phyloP scores from a whole-genome alignment of 257 asterid genomes.

The Mitragyna speciosa region DNA sequence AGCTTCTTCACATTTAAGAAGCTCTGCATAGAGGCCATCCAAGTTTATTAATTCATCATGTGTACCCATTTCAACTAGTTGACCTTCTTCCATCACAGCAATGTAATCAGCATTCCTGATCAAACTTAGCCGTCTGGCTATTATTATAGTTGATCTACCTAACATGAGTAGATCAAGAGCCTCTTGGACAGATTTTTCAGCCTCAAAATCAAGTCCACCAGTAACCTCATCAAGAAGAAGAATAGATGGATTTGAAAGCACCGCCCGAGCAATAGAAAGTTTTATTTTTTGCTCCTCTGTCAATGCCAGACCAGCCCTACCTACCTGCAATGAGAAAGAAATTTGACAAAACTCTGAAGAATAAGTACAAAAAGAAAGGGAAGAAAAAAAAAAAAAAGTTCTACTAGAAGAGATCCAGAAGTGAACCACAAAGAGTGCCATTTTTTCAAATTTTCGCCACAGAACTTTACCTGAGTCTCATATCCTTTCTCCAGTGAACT shows the following conservation, averaged over 20 bases:
- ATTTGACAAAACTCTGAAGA: slow-evolving; percentile 13
- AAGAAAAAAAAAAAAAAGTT: neutral
- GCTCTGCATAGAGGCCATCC: slow-evolving; percentile 98
- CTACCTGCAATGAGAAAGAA: slow-evolving; percentile 58
- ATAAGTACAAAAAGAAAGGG: neutral
- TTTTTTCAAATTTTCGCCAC: slow-evolving; percentile 3
- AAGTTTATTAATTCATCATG: slow-evolving; percentile 90
- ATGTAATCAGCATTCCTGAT: slow-evolving; percentile 95
- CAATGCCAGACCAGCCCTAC: slow-evolving; percentile 77
- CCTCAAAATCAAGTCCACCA: slow-evolving; percentile 99
- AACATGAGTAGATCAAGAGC: slow-evolving; percentile 96
- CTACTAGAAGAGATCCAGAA: slow-evolving; percentile 6
- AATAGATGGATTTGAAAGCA: slow-evolving; percentile 90
- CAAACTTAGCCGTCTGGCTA: slow-evolving; percentile 92
- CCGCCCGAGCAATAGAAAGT: slow-evolving; percentile 97
- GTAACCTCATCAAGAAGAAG: slow-evolving; percentile 98
- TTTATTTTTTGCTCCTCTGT: slow-evolving; percentile 97
- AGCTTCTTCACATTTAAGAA: slow-evolving; percentile 96
- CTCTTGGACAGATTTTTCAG: slow-evolving; percentile 94
- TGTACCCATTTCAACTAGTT: slow-evolving; percentile 98
- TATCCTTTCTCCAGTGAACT: slow-evolving; percentile 91
- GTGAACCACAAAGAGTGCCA: slow-evolving; percentile 16
- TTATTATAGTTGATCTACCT: slow-evolving; percentile 95
- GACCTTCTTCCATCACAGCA: slow-evolving; percentile 99
- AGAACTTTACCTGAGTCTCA: slow-evolving; percentile 77